Base-by-base conservation (phyloP, 306 rosid species). In the Citrullus mucosospermus region DNA sequence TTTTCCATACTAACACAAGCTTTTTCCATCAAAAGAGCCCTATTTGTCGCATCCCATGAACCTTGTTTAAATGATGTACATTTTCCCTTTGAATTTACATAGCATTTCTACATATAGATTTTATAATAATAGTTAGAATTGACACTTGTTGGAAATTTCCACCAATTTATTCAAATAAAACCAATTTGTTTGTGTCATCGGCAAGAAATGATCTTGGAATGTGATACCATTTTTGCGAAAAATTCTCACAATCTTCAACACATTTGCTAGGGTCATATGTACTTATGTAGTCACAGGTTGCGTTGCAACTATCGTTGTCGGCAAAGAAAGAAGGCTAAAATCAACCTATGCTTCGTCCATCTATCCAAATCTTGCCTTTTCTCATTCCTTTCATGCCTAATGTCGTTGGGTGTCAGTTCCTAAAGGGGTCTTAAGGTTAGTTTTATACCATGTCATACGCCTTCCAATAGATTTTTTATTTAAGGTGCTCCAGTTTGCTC, bases 151-250 rank as follows among this genome's bases (percentile, higher is more conserved):
- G 77, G 9, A 88, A 83, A 11, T 84, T 85, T 17, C 93, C 88
- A 61, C 89, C 88, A 60, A 89, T 38, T 70, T 89, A 89, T 81
- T 81, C 90, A 20, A 89, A 87, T 83, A 89, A 79, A n/a, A 87
- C 81, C 80, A 87, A 13, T 0, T 82, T 73, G 54, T 88, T 88
- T 25, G 28, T 4, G 4, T 62, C 90, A 0, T 85, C 85, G 16
- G 32, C 3, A 15, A 83, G 20, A 30, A 77, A 88, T 0, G 86
- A 83, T 11, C 89, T 78, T 44, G 90, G 86, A 43, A 88, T 82
- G 78, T 90, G 93, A 62, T 88, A 88, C 88, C 90, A 84, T 86
- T 83, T 86, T 22, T 90, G 94, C 20, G 89, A 44, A 8, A 89
- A 84, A 0, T 82, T 38, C 3, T 89, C 93, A 74, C 91, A 90